Conservation (phyloP, 768 basidiomycete species). For the Pholiota molesta region DNA sequence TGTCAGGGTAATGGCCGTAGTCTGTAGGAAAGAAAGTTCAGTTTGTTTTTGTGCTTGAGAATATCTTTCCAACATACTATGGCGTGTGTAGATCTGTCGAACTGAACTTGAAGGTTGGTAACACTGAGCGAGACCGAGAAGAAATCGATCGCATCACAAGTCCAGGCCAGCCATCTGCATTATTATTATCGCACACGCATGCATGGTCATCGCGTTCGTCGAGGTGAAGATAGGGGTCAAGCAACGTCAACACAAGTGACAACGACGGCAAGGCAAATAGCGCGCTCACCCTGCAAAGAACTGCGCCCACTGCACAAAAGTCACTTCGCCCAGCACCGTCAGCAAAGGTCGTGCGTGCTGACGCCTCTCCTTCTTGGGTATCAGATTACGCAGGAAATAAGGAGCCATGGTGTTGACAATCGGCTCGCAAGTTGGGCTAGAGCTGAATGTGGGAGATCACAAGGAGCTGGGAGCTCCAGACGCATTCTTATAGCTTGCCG, state of each 20-base stretch:
- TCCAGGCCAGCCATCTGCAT: constrained; percentile 32
- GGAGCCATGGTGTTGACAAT: constrained; percentile 44
- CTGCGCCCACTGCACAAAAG: constrained; percentile 54
- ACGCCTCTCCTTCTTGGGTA: constrained; percentile 50
- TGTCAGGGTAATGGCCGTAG: constrained; percentile 88
- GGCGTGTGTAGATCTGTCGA: constrained; percentile 21
- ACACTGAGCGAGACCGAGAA: constrained; percentile 31
- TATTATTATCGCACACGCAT: no score
- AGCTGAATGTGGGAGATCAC: constrained; percentile 4
- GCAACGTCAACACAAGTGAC: background rate
- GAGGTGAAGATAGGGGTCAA: background rate
- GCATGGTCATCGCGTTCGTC: background rate
- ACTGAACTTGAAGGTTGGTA: constrained; percentile 22
- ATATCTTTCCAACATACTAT: constrained; percentile 22
- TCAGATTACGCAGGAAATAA: constrained; percentile 49
- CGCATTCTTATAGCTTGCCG: constrained; percentile 1
- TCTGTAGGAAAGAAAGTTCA: constrained; percentile 33
- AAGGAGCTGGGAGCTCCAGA: background rate
- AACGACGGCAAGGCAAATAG: background rate
- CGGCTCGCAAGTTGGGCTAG: background rate
- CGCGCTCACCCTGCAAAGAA: constrained; percentile 60
- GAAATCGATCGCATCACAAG: constrained; percentile 32
- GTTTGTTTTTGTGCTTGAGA: background rate
- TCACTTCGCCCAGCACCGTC: constrained; percentile 43
- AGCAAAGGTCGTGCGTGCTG: constrained; percentile 40